Evolutionary conservation across 2,329 filamentous ascomycete genomes (phyloP), one percentile per base, ranked within the genome.

Genomic region (Lasiodiplodia citricola): DNA sequence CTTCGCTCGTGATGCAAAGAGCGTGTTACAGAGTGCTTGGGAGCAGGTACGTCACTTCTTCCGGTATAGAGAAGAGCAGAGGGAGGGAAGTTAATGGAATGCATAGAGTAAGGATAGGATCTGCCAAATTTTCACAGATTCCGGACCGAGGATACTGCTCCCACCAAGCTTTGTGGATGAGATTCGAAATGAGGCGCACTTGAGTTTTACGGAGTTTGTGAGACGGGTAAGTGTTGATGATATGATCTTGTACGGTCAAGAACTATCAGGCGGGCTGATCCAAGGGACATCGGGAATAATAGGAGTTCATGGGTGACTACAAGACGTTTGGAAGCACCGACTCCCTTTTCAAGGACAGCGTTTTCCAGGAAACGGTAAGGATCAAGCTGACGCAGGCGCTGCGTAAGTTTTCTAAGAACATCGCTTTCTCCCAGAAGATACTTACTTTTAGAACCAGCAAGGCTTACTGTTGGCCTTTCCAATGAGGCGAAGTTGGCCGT

Each of bases 61-160:
- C 54, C 10, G 31, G 18, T n/a, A 3, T 6, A 18, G 41, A 18
- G 18, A 18, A 47, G 41, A 47, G 41, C n/a, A 8, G 41, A 8
- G 16, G 7, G n/a, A 47, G 5, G 16, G 7, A n/a, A 47, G 5
- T 18, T 47, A 35, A 31, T 18, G 31, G 8, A n/a, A 23, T 38
- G 2, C 11, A 21, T 16, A 60, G 56, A 38, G 37, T 2, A 44
- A 60, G 14, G 56, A 38, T 38, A 13, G 6, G 14, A 7, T 60
- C 37, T 60, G 56, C 56, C 56, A 60, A 37, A 60, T 60, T 8
- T 60, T 44, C 18, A 28, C 56, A 2, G 56, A 60, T 25, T 21
- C 21, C 4, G 56, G 38, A 2, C 56, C 56, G 10, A 60, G 25
- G 21, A 47, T 60, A 23, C 21, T 60, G 35, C 23, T 60, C 3